Conservation (phyloP, 179 eudicot species). For the Sideroxylon spinosum region DNA sequence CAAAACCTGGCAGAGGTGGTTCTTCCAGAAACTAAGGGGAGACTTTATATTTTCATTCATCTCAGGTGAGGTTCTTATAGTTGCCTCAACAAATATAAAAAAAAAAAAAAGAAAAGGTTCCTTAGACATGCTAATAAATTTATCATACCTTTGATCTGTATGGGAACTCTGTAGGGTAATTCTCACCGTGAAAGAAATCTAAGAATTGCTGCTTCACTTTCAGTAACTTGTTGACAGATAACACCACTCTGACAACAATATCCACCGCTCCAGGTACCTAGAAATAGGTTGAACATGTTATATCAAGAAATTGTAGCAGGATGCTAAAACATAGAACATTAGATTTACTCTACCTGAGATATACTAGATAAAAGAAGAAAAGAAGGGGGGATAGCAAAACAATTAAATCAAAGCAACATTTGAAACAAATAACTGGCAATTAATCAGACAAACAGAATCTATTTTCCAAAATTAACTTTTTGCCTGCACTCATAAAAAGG, state of each 20-base stretch:
- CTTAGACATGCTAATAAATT: neutral
- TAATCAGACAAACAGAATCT: neutral
- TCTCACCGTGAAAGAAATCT: conserved; percentile 55
- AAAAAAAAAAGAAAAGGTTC: neutral
- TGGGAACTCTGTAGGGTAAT: conserved; percentile 70
- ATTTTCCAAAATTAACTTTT: neutral
- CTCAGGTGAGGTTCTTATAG: conserved; percentile 1
- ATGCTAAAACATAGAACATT: neutral
- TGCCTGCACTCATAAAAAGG: neutral
- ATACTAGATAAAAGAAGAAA: neutral
- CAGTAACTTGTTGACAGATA: conserved; percentile 59
- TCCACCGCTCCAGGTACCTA: conserved; percentile 66
- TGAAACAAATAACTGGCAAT: neutral
- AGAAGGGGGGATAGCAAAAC: neutral
- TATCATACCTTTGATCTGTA: conserved; percentile 76
- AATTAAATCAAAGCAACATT: neutral
- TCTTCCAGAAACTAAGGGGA: too few relatives aligned
- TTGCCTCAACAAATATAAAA: neutral
- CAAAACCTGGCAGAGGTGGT: too few relatives aligned
- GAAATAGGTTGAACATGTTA: conserved; percentile 3
- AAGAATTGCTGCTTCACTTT: conserved; percentile 75
- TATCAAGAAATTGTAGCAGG: conserved; percentile 8
- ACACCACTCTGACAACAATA: conserved; percentile 76
- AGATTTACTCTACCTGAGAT: neutral
- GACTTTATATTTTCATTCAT: neutral